phyloP scores from a whole-genome alignment of 2,329 filamentous ascomycete species.

The Epichloe gansuensis region DNA sequence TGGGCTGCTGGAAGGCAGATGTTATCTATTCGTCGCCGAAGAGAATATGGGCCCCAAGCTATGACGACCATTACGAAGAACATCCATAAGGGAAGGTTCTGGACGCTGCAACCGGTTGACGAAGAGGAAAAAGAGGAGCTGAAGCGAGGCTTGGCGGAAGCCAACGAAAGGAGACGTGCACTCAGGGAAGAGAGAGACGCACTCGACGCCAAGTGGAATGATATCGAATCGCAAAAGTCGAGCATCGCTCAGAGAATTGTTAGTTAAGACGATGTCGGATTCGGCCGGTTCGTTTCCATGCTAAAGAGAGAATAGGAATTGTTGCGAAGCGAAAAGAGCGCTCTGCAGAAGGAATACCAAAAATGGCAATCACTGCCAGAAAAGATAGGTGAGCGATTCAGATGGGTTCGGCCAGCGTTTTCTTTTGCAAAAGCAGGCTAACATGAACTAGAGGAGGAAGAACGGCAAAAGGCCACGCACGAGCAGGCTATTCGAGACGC shows the following conservation, averaged over 20 bases:
- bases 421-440: constrained; percentile 7
- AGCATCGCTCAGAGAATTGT: constrained; percentile 28
- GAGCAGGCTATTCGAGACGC: constrained; percentile 21
- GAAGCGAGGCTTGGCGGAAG: constrained; percentile 35
- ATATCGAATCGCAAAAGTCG: constrained; percentile 29
- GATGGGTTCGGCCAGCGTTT: neutral
- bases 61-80: constrained; percentile 54
- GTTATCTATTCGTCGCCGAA: constrained; percentile 56
- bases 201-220: constrained; percentile 24
- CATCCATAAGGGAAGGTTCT: constrained; percentile 50
- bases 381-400: constrained; percentile 47
- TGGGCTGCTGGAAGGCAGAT: constrained; percentile 57
- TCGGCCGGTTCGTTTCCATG: constrained; percentile 6
- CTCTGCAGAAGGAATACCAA: constrained; percentile 52
- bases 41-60: constrained; percentile 67
- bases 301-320: constrained; percentile 24
- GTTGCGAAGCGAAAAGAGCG: constrained; percentile 49
- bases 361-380: constrained; percentile 55
- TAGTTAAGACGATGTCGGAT: constrained; percentile 7
- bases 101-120: constrained; percentile 70
- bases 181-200: constrained; percentile 22
- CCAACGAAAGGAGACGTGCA: constrained; percentile 21
- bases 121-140: constrained; percentile 49
- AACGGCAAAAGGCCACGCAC: constrained; percentile 17
- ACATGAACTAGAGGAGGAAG: constrained; percentile 22